Percentiles rank a stretch among this genome's conserved stretches.
Evolutionary conservation across 371 early-diverging fungal genomes (phyloP).

Genomic region (Mucor racemosus): DNA sequence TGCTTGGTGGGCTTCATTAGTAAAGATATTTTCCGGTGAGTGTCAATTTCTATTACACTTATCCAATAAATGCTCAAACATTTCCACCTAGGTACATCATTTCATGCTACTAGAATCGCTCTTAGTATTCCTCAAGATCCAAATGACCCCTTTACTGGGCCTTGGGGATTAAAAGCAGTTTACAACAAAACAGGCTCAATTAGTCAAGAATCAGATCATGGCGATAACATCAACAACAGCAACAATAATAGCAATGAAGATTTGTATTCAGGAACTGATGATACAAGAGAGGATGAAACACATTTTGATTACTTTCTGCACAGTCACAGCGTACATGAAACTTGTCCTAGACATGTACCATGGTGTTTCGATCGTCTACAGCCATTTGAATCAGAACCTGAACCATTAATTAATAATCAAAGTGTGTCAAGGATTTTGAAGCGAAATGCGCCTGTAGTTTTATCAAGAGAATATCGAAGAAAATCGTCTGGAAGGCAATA

Average conservation of each 20-base stretch:
- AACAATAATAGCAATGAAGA: neutral
- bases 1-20: constrained; percentile 52
- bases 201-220: constrained; percentile 19
- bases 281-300: constrained; percentile 13
- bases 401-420: constrained; percentile 57
- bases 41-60: neutral
- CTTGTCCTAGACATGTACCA: constrained; percentile 32
- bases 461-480: constrained; percentile 60
- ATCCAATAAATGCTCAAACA: neutral
- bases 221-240: neutral
- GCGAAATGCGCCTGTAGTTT: constrained; percentile 54
- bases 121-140: constrained; percentile 55
- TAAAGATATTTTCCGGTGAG: constrained; percentile 42
- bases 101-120: constrained; percentile 48
- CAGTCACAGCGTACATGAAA: constrained; percentile 27
- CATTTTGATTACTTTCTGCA: constrained; percentile 42
- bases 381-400: constrained; percentile 60
- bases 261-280: constrained; percentile 14
- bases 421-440: constrained; percentile 57
- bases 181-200: constrained; percentile 39
- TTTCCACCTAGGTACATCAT: constrained; percentile 28
- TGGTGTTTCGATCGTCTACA: constrained; percentile 61
- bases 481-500: constrained; percentile 26
- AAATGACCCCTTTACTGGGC: constrained; percentile 50
- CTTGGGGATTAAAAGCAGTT: constrained; percentile 58